Evolutionary conservation across 805 yeast species (phyloP).

Genomic region (Saturnispora saitoi): DNA sequence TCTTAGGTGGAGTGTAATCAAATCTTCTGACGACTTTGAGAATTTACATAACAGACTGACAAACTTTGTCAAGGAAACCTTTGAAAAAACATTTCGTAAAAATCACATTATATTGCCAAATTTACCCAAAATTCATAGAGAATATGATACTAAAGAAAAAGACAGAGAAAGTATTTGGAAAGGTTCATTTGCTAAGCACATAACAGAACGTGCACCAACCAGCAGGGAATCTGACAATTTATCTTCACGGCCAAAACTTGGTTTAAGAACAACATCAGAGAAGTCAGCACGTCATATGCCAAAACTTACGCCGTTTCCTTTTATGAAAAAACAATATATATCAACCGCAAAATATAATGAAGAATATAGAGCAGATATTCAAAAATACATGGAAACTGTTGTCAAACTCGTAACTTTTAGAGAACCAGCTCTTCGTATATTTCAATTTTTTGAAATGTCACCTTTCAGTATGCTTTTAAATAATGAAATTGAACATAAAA

Average conservation of each 20-base stretch:
- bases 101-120: not conserved
- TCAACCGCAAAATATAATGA: conserved; percentile 12
- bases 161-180: conserved; percentile 11
- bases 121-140: conserved; percentile 2
- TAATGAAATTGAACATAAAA: conserved; percentile 71
- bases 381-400: conserved; percentile 58
- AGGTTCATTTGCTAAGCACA: conserved; percentile 12
- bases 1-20: conserved; percentile 71
- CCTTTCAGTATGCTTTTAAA: conserved; percentile 78
- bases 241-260: not conserved
- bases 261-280: not conserved
- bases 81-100: conserved; percentile 20
- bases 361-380: conserved; percentile 41
- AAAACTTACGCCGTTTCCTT: not conserved
- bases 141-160: conserved; percentile 8
- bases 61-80: conserved; percentile 2
- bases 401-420: conserved; percentile 52
- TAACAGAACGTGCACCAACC: not conserved
- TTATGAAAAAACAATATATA: not conserved
- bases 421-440: conserved; percentile 74
- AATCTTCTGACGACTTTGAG: conserved; percentile 64
- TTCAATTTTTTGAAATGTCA: conserved; percentile 84
- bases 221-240: not conserved
- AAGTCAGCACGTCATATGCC: not conserved
- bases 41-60: conserved; percentile 59